phyloP scores from a whole-genome alignment of 202 grass and related monocot genomes.

The Elaeis oleifera region DNA sequence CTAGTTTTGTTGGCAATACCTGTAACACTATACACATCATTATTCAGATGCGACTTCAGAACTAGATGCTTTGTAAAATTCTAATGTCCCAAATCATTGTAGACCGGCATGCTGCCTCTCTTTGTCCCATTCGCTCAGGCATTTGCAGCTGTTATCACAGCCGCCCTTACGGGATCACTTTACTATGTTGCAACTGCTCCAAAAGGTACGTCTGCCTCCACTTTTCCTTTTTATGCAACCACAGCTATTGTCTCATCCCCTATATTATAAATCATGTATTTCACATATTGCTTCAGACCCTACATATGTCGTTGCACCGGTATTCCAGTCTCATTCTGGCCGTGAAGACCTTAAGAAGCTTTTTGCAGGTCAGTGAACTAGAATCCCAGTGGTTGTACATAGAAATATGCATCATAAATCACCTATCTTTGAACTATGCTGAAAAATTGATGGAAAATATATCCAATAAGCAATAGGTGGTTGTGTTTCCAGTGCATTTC shows the following conservation, averaged over 20 bases:
- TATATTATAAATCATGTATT: not conserved
- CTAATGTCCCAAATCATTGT: not conserved
- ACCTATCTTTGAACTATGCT: no score
- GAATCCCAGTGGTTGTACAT: not conserved
- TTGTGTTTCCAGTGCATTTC: no score
- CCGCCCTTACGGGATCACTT: conserved; percentile 80
- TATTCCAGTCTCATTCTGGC: conserved; percentile 46
- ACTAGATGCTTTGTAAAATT: no score
- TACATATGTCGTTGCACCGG: conserved; percentile 75
- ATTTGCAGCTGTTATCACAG: conserved; percentile 80
- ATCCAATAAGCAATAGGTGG: no score
- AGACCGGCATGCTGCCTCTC: conserved; percentile 77
- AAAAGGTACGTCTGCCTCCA: conserved; percentile 38
- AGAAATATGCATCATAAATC: no score
- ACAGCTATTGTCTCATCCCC: not conserved
- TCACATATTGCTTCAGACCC: conserved; percentile 47
- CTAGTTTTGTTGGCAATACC: not conserved
- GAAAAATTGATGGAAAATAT: no score
- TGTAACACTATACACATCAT: no score
- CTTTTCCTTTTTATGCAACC: not conserved
- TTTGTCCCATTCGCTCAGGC: conserved; percentile 93
- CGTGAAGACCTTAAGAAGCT: conserved; percentile 73
- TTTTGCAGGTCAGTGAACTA: conserved; percentile 45
- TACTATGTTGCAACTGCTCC: conserved; percentile 78
- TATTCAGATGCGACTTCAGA: no score